Base-by-base conservation (phyloP, 768 basidiomycete species). In the Lactarius evosmus region DNA sequence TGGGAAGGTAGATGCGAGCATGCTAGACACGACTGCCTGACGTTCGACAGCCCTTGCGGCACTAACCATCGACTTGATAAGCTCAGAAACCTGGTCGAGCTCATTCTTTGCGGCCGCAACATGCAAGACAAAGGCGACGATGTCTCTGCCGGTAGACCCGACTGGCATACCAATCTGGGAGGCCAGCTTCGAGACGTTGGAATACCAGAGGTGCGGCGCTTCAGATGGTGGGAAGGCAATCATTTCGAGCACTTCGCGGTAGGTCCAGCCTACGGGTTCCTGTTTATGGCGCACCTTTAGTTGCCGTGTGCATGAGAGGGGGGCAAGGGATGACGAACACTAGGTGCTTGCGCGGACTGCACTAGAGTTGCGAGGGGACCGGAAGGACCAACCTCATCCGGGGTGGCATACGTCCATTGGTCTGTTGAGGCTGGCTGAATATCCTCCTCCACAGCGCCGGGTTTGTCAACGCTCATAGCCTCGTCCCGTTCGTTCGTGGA, bases 181-280 rank as follows among this genome's bases (percentile, higher is more conserved):
- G 9, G 54, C 33, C 14, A 61, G 54, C 19, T 38, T 11, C 12
- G 44, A 34, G 25, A 55, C 60, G 14, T 46, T 27, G 7, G 12
- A 19, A 25, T 49, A 17, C 53, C 61, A 56, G 32, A 38, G 54
- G 25, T 61, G 17, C 19, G 33, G 61, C 7, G 33, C 33, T 16
- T 34, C 61, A 17, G 19, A 27, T 36, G 54, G 54, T 3, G 44
- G 44, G 19, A 36, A 11, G 4, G 44, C 32, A 12, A 49, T 34
- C 7, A 22, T 16, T 27, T 58, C 44, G n/a, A 58, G 44, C 0
- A 52, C n/a, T 30, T 54, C 51, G n/a, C 52, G 57, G 33, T 63
- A 63, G 41, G 51, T 54, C 62, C 62, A 63, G 51, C 62, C 62
- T 22, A 16, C 32, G 4, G 41, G 33, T 29, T 27, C 29, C 63